Evolutionary conservation across 176 grass and related monocot species (phyloP), one percentile per base, ranked within the genome.

Genomic region (Poa pratensis): DNA sequence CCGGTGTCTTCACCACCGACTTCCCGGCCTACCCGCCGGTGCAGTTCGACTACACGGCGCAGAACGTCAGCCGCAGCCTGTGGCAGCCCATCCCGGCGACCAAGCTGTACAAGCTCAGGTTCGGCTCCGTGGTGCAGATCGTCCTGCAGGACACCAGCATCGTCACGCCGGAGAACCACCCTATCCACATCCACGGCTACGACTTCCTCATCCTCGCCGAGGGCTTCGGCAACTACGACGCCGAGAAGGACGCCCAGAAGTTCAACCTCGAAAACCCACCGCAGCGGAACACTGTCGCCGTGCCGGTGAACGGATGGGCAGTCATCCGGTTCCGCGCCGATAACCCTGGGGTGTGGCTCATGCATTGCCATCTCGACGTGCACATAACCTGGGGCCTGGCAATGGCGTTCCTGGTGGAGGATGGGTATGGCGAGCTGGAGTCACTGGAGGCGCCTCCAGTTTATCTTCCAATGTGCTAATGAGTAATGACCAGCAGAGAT

Each of bases 351-450:
- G 87, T 96, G 48, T 96, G 91, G 94, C 77, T 96, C 52, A 82
- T 93, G 91, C 91, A 96, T 63, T 96, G 94, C 84, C 94, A 96
- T 85, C 84, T 96, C 35, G 94, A 96, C 80, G 94, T 94, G 81
- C 94, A 96, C 80, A 96, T 96, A 23, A 84, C 75, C 3, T 94
- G 94, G 94, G 94, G 94, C 61, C 73, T 94, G 80, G 94, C 94
- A 6, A 96, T 93, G 91, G 89, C 91, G 7, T 94, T 96, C 85
- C 61, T 96, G 14, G 94, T 96, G 10, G 91, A 92, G 30, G 85
- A 96, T 45, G 94, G 94, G 14, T 77, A 86, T 16, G 91, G 84
- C 22, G 46, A 90, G 20, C 40, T 90, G 40, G 73, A 96, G 54
- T 66, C 91, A 0, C 53, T 96, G 26, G 79, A 91, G 73, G 24